phyloP scores from a whole-genome alignment of 139 green algal genomes.

The Chlamydomonas sp. region DNA sequence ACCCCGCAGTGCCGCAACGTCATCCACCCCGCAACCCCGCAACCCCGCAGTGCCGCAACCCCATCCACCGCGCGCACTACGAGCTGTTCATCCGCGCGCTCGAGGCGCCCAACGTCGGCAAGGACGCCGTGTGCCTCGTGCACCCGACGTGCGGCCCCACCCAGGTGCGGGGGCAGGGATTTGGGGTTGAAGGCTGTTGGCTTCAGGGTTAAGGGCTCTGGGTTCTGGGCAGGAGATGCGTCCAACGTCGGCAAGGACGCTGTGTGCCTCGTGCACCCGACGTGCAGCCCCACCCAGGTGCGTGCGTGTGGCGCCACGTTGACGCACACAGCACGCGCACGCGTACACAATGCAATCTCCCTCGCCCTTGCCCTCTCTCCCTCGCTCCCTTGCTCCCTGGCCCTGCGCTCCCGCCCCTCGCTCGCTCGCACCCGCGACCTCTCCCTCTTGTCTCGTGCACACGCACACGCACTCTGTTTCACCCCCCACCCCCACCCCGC shows the following conservation, averaged over 20 bases:
- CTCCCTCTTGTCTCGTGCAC: too few relatives aligned
- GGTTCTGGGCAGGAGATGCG: constrained; percentile 61
- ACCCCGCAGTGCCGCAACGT: constrained; percentile 79
- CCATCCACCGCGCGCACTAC: constrained; percentile 75
- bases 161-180: constrained; percentile 34
- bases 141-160: constrained; percentile 82
- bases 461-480: too few relatives aligned
- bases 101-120: constrained; percentile 65
- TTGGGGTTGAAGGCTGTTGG: background rate
- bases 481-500: too few relatives aligned
- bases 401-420: too few relatives aligned
- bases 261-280: constrained; percentile 80
- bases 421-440: too few relatives aligned
- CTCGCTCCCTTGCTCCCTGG: too few relatives aligned
- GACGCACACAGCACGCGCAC: too few relatives aligned
- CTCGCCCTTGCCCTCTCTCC: too few relatives aligned
- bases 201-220: too few relatives aligned
- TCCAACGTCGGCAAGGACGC: constrained; percentile 57
- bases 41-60: constrained; percentile 77
- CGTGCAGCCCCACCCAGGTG: constrained; percentile 72
- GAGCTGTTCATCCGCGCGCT: constrained; percentile 82
- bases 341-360: too few relatives aligned
- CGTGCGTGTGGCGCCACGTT: too few relatives aligned
- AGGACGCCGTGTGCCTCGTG: constrained; percentile 63
- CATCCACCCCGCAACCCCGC: constrained; percentile 46